Evolutionary conservation across 1,284 basidiomycete species (phyloP).

Genomic region (Leccinum holopus): DNA sequence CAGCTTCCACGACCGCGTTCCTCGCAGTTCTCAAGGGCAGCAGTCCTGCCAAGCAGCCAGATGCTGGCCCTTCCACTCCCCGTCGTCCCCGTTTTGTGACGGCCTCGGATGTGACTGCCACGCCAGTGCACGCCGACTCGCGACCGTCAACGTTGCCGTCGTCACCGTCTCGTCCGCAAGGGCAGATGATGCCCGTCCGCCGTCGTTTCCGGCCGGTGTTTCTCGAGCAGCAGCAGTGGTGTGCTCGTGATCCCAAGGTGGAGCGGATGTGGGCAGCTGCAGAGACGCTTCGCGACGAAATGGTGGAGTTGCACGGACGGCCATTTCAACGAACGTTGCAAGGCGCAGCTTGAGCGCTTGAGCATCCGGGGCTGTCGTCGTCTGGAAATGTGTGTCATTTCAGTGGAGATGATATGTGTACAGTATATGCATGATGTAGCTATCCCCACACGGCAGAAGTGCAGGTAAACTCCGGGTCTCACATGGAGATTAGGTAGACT

Average conservation of each 20-base stretch:
- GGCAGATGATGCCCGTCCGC: slow-evolving; percentile 4
- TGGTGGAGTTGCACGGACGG: not conserved
- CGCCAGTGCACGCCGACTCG: not conserved
- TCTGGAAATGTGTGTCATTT: not conserved
- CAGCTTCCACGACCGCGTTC: slow-evolving; percentile 19
- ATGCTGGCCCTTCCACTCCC: slow-evolving; percentile 29
- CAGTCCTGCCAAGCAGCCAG: slow-evolving; percentile 7
- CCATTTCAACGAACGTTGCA: not conserved
- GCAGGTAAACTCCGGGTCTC: not conserved
- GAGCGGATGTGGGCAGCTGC: slow-evolving; percentile 27
- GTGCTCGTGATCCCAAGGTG: slow-evolving; percentile 29
- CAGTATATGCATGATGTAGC: too few species aligned
- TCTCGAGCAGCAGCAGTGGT: slow-evolving; percentile 35
- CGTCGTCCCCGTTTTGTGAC: slow-evolving; percentile 9
- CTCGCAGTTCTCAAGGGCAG: slow-evolving; percentile 16
- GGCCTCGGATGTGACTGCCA: not conserved
- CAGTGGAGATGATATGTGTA: too few species aligned
- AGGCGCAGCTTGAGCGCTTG: not conserved
- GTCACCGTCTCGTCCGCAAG: slow-evolving; percentile 13
- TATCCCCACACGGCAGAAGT: too few species aligned
- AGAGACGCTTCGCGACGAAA: not conserved
- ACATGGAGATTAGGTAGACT: not conserved
- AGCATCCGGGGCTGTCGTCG: not conserved
- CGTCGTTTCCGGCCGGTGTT: slow-evolving; percentile 30
- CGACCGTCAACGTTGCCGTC: slow-evolving; percentile 3